Evolutionary conservation across 352 stramenopile genomes (phyloP), one percentile per base, ranked within the genome.

Genomic region (Phytophthora sojae): DNA sequence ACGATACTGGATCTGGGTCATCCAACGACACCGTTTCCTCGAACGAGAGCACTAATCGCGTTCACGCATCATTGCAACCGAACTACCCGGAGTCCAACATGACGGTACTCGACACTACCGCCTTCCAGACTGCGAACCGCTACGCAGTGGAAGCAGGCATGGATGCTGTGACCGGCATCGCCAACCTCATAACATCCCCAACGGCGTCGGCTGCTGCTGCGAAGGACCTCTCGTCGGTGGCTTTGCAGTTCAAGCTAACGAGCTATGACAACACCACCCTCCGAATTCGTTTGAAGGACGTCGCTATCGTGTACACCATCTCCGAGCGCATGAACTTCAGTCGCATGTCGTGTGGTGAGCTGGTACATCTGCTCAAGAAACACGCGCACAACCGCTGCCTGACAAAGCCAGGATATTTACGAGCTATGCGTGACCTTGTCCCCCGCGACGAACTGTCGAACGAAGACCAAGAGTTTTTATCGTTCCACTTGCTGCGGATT

Each of bases 401-500:
- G 32, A 93, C 88, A 0, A 95, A 95, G 45, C 67, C 77, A 15
- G 89, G 86, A 0, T 96, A 89, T 67, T 70, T 96, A 39, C 80
- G 81, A n/a, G 82, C 81, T 0, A 93, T 96, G 83, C 86, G 89
- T 6, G 78, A 91, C 35, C 72, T 95, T 3, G 89, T 95, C 0
- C 87, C 89, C 4, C 81, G 82, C 30, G 86, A 90, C 42, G 73
- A 79, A 42, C 68, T 96, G 12, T 88, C 85, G 7, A 95, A 93
- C 54, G 89, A 96, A 64, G 89, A 96, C 44, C 89, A 96, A 56
- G 89, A 96, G 58, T 95, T 96, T 32, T 60, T 96, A 30, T 95
- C 88, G 17, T 96, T 95, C 53, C 89, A 96, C 45, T 71, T 96
- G 56, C 73, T 96, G 12, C 85, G 88, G 0, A 88, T 96, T 14